Base-by-base conservation (phyloP, 1,284 basidiomycete genomes). In the Ustilago lituana region DNA sequence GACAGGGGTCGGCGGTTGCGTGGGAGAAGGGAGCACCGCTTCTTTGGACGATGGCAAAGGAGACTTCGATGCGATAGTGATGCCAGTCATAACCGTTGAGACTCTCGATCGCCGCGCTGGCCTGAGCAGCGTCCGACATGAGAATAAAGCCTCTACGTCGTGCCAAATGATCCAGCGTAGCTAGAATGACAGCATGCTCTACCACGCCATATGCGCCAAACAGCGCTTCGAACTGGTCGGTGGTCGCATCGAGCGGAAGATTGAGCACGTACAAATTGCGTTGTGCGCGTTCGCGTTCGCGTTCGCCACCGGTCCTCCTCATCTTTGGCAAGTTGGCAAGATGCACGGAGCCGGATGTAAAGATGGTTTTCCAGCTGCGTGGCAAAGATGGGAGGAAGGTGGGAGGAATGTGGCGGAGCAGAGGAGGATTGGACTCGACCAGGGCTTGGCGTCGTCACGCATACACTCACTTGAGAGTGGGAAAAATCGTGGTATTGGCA, bases 181-280 rank as follows among this genome's bases (percentile, higher is more conserved):
- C 78, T 14, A 82, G 61, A 23, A 82, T 81, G 19, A 82, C 80
- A 19, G 78, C 77, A 59, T 82, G 80, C 22, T 68, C 62, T 6
- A 82, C 80, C 10, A 38, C 43, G 20, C 79, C 80, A 55, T 73
- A 74, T 2, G 44, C 44, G 11, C 41, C 40, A 44, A 82, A 82
- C 1, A 82, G 64, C 1, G 61, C 63, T 9, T 73, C 64, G 19
- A 82, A 60, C 37, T 80, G 70, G 23, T 74, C 63, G 2, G 73
- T 75, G 23, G 76, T 72, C 14, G 76, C 79, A 41, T 79, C 74
- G 20, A 82, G 66, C 6, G 80, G 80, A 15, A 82, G 61, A 37
- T 81, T 82, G 40, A 82, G 73, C 5, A 82, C 67, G 52, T 82
- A 82, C 15, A 82, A 64, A 38, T 82, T 81, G 40, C 74, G 71